Evolutionary conservation across 148 eudicot species (phyloP), one percentile per base, ranked within the genome.

Genomic region (Beta vulgaris): DNA sequence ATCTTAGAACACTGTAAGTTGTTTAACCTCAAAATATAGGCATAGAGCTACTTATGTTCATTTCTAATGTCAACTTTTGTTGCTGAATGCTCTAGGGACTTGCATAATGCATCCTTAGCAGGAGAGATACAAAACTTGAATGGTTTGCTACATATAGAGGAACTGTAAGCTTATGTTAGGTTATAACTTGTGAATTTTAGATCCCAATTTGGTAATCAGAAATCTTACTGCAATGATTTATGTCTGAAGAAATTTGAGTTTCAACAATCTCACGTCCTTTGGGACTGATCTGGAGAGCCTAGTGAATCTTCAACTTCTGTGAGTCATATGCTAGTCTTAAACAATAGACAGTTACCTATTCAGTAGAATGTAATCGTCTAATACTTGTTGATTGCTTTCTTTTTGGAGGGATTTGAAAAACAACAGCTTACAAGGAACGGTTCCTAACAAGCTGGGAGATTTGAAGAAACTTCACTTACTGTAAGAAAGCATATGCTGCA

Each of bases 81-180:
- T 39, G 61, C 34, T 25, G 39, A 54, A 49, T 73, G 34, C 26
- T 46, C 62, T 80, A 91, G 97, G 77, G 97, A 90, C 80, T 85
- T 91, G 83, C 93, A 88, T 73, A 91, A 91, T 74, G 83, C 92
- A 19, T 90, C 97, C 35, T 85, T 91, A 46, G 54, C 83, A 25
- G 97, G 94, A 77, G 89, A 86, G 86, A 79, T 90, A 82, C 85
- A 90, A 61, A 86, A 88, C 83, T 68, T 91, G 83, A 88, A 86
- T 37, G 79, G 92, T 85, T 70, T 91, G 76, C 88, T 83, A 57
- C 83, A 82, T 72, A 93, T 91, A 66, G 84, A 88, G 76, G 84
- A 79, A 35, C 74, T 90, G 97, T 91, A 90, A 85, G 74, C 58
- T 64, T 23, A 16, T 29, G 25, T 35, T 29, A 73, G 21, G 37